Evolutionary conservation across 2,329 filamentous ascomycete genomes (phyloP).

Genomic region (Dactylellina parvicollis): DNA sequence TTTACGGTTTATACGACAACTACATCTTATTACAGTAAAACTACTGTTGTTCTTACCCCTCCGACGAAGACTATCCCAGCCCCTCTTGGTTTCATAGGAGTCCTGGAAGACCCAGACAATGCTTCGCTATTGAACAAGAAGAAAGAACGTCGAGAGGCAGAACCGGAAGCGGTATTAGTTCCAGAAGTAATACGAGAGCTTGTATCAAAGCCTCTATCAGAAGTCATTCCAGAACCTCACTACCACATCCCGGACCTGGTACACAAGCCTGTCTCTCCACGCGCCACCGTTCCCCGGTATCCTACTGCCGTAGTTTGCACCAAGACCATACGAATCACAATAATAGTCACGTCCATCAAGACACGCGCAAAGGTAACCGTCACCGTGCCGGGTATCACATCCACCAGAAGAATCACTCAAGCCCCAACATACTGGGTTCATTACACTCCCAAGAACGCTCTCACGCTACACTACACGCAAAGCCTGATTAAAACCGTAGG

Average conservation of each 20-base stretch:
- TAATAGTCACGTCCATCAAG: background rate
- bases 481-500: background rate
- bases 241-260: no score
- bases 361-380: conserved; percentile 1
- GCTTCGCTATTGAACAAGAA: background rate
- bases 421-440: background rate
- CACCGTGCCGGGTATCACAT: background rate
- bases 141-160: conserved; percentile 1
- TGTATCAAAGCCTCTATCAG: background rate
- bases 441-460: background rate
- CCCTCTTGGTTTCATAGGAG: conserved; percentile 21
- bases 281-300: background rate
- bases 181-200: background rate
- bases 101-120: conserved; percentile 24
- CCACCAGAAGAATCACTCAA: conserved; percentile 1
- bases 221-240: no score
- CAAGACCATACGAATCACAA: conserved; percentile 14
- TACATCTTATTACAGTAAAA: background rate
- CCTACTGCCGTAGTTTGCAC: conserved; percentile 10
- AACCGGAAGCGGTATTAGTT: background rate
- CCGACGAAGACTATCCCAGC: background rate
- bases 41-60: background rate
- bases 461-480: background rate
- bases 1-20: conserved; percentile 6
- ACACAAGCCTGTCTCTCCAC: background rate